These are phyloP conservation scores for Paraconiothyrium sp. DNA, from an alignment of 2,329 filamentous ascomycete genomes.

Conservation along the genomic window DNA sequence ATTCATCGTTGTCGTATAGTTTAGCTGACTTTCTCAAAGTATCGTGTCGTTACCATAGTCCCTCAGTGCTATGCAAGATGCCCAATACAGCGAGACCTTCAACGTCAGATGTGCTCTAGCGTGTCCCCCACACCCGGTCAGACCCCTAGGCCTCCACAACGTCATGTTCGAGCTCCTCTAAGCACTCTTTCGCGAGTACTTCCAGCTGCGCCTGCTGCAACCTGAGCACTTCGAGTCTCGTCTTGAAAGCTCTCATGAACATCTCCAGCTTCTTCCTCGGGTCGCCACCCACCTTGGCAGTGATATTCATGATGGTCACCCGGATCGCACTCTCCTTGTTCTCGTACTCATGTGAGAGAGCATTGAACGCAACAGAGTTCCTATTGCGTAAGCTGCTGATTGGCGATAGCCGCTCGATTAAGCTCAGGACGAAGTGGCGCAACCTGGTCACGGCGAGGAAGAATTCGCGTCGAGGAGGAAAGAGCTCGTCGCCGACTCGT, in stretches of 20 bases:
- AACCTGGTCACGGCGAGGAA: not conserved
- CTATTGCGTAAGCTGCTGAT: not conserved
- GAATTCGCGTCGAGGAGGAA: not conserved
- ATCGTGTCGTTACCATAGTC: too few relatives aligned
- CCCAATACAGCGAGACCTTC: too few relatives aligned
- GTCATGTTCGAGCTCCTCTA: not conserved
- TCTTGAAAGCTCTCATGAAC: constrained; percentile 2
- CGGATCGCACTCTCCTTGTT: not conserved
- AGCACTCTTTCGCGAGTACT: not conserved
- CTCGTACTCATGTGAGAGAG: not conserved
- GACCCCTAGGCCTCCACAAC: not conserved
- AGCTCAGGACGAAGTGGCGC: constrained; percentile 2
- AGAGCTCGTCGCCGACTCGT: not conserved
- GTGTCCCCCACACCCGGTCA: not conserved
- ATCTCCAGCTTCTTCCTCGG: not conserved
- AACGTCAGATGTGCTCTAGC: too few relatives aligned
- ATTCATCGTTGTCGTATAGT: too few relatives aligned
- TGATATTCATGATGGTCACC: not conserved
- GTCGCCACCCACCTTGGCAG: not conserved
- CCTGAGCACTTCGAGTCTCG: not conserved
- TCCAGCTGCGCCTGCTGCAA: not conserved
- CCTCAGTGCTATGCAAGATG: too few relatives aligned
- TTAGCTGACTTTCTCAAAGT: too few relatives aligned
- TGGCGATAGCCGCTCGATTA: not conserved
- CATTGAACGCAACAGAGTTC: not conserved